Percentiles rank a stretch among this genome's conserved stretches.
Conservation (phyloP, 208 protist species). For the Leishmania mexicana region DNA sequence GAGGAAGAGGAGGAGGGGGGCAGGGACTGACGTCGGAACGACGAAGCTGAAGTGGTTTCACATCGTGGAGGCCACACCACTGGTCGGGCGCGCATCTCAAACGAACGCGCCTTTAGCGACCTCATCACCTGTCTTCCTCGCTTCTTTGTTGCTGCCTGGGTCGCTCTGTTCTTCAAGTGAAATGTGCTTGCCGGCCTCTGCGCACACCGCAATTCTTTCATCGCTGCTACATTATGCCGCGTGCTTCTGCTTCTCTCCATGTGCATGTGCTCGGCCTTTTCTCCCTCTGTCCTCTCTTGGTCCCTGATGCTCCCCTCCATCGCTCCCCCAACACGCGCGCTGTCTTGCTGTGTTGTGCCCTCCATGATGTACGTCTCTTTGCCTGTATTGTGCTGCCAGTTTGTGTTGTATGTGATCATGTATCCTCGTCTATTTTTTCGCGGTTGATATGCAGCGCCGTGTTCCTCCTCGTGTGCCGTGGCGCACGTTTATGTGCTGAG, state of each 20-base stretch:
- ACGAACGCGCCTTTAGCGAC: background rate
- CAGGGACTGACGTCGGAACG: background rate
- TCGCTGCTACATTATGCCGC: background rate
- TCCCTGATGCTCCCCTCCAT: background rate
- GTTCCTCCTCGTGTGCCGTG: background rate
- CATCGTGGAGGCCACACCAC: background rate
- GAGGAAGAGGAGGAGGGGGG: background rate
- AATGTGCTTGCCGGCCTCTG: background rate
- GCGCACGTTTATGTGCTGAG: background rate
- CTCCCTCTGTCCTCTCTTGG: background rate
- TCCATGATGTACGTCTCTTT: background rate
- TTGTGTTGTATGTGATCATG: background rate
- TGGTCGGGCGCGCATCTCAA: background rate
- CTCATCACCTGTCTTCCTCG: conserved; percentile 1
- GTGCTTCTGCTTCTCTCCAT: background rate
- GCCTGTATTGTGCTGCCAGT: background rate
- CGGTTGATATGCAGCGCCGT: background rate
- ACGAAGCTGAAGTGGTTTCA: background rate
- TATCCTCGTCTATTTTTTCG: background rate
- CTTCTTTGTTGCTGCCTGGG: background rate
- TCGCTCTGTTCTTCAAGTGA: background rate
- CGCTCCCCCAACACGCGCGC: background rate
- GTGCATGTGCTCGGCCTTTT: background rate
- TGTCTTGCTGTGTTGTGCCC: background rate
- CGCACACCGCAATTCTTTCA: background rate